Evolutionary conservation across 2,329 filamentous ascomycete genomes (phyloP).

Genomic region (Monilinia vaccinii-corymbosi): DNA sequence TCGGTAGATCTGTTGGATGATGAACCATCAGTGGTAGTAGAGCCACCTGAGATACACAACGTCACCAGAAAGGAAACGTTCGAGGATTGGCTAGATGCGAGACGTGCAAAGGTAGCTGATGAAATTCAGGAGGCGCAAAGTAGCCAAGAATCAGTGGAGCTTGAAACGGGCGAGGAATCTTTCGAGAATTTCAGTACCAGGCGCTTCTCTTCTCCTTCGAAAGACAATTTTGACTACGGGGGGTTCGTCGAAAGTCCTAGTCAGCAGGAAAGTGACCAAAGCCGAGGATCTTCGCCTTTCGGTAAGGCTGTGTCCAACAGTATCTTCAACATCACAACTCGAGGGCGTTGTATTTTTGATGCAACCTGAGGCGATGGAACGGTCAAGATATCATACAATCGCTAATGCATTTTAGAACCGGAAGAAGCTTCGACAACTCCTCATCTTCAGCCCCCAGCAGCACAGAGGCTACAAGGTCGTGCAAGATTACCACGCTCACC

Average conservation of each 20-base stretch:
- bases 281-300: slow-evolving; percentile 17
- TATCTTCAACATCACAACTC: not conserved
- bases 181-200: not conserved
- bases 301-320: slow-evolving; percentile 7
- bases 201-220: slow-evolving; percentile 13
- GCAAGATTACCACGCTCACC: slow-evolving; percentile 27
- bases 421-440: slow-evolving; percentile 25
- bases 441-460: slow-evolving; percentile 12
- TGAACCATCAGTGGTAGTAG: not conserved
- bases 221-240: slow-evolving; percentile 26
- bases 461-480: slow-evolving; percentile 10
- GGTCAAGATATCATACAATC: not conserved
- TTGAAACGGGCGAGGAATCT: not conserved
- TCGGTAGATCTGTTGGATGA: not conserved
- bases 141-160: slow-evolving; percentile 1
- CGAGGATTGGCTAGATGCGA: not conserved
- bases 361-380: not conserved
- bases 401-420: slow-evolving; percentile 17
- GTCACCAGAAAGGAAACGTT: not conserved
- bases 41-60: not conserved
- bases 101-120: not conserved
- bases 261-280: slow-evolving; percentile 5
- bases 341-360: not conserved
- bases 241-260: slow-evolving; percentile 23
- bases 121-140: not conserved